These are phyloP conservation scores for Syzygium aromaticum DNA, from an alignment of 345 rosid genomes.

Conservation along the genomic window DNA sequence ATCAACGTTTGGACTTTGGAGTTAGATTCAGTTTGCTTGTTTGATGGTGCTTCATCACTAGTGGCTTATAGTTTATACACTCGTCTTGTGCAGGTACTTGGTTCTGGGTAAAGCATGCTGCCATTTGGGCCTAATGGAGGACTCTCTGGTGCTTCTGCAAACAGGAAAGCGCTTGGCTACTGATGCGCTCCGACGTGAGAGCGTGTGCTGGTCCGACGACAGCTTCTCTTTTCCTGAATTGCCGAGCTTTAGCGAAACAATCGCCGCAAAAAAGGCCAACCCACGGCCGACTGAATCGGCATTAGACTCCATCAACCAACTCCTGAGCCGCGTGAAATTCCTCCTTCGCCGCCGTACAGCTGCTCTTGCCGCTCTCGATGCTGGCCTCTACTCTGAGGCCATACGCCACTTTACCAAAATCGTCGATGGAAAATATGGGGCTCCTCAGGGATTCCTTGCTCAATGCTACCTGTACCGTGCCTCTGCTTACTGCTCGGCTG, in stretches of 20 bases:
- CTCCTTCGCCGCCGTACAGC: conserved; percentile 42
- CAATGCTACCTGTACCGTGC: conserved; percentile 42
- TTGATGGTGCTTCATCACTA: background rate
- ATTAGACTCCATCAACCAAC: conserved; percentile 21
- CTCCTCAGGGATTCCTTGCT: conserved; percentile 36
- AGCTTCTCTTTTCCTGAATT: conserved; percentile 31
- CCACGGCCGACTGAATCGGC: background rate
- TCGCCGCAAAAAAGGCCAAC: background rate
- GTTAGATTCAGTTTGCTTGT: background rate
- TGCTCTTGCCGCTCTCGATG: conserved; percentile 38
- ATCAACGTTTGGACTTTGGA: background rate
- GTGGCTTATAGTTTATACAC: background rate
- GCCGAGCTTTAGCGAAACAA: conserved; percentile 17
- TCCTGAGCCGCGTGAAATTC: conserved; percentile 31
- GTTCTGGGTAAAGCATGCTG: conserved; percentile 39
- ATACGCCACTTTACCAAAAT: conserved; percentile 48
- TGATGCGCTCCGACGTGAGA: conserved; percentile 35
- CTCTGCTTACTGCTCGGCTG: conserved; percentile 22
- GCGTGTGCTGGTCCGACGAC: conserved; percentile 47
- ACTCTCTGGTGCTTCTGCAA: conserved; percentile 41
- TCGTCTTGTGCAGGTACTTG: conserved; percentile 17
- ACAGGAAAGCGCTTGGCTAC: conserved; percentile 40
- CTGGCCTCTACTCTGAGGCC: conserved; percentile 36
- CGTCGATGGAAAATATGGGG: conserved; percentile 33
- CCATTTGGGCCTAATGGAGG: conserved; percentile 48